Percentiles rank a stretch among this genome's conserved stretches.
phyloP scores from a whole-genome alignment of 2,329 filamentous ascomycete genomes.

The Colletotrichum echinochloae region DNA sequence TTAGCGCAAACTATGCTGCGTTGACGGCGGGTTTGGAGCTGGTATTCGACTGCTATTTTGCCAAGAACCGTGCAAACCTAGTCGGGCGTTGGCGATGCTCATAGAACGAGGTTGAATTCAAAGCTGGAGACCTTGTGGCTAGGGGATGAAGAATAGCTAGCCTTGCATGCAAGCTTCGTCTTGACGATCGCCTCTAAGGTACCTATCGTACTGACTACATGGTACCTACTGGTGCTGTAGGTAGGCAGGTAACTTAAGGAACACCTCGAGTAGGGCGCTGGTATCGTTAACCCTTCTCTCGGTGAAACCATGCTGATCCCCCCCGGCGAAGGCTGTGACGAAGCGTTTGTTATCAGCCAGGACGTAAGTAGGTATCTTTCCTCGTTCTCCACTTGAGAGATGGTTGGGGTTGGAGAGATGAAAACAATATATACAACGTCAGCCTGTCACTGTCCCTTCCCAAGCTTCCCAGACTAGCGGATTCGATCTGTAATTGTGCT shows the following conservation, averaged over 20 bases:
- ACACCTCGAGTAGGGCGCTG: too few species aligned
- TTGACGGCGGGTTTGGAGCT: conserved; percentile 3
- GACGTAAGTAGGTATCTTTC: too few species aligned
- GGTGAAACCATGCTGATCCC: background rate
- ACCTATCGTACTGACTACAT: too few species aligned
- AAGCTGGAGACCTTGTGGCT: background rate
- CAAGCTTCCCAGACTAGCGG: background rate
- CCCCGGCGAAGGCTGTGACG: background rate
- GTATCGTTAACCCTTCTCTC: background rate
- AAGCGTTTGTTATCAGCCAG: too few species aligned
- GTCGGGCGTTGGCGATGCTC: background rate
- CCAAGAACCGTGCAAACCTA: background rate
- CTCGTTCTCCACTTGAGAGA: background rate
- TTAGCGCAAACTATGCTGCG: background rate
- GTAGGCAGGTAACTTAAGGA: too few species aligned
- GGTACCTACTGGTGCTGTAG: too few species aligned
- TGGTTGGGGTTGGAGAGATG: background rate
- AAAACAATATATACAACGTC: background rate
- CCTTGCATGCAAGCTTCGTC: background rate
- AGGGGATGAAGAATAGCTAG: background rate
- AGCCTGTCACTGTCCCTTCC: background rate
- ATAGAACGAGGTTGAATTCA: conserved; percentile 4
- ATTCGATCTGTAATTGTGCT: background rate
- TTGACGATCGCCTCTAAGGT: too few species aligned
- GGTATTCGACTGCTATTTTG: background rate